These are phyloP conservation scores for Venturia pyrina DNA, from an alignment of 2,329 filamentous ascomycete genomes.

Conservation along the genomic window DNA sequence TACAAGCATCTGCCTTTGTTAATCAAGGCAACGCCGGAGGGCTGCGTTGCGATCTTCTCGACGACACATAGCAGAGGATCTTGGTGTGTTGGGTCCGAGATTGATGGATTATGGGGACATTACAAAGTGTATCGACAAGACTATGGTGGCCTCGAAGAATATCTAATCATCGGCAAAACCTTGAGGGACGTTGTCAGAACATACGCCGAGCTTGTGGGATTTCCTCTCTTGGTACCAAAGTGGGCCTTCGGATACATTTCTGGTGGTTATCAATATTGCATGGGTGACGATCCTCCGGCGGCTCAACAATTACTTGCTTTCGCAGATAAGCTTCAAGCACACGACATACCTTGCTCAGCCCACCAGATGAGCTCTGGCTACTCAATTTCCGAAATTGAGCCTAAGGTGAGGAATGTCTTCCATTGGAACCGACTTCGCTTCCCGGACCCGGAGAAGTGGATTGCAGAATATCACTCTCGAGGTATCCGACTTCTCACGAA, in stretches of 20 bases:
- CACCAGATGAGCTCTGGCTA: conserved; percentile 68
- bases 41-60: conserved; percentile 58
- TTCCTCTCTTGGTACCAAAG: conserved; percentile 56
- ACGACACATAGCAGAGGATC: conserved; percentile 54
- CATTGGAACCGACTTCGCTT: conserved; percentile 65
- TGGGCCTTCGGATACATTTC: conserved; percentile 67
- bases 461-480: conserved; percentile 49
- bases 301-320: conserved; percentile 50
- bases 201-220: conserved; percentile 59
- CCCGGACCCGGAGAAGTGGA: conserved; percentile 55
- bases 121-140: conserved; percentile 68
- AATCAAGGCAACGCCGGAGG: conserved; percentile 55
- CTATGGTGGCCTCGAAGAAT: conserved; percentile 62
- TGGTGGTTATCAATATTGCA: conserved; percentile 54
- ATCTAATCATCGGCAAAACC: conserved; percentile 56
- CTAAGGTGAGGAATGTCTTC: conserved; percentile 61
- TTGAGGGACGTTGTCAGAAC: conserved; percentile 54
- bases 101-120: conserved; percentile 66
- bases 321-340: conserved; percentile 48
- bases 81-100: conserved; percentile 60
- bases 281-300: conserved; percentile 46
- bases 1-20: conserved; percentile 69
- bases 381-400: conserved; percentile 55
- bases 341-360: conserved; percentile 60
- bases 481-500: conserved; percentile 62